These are phyloP conservation scores for Dryadomyces sulphureus DNA, from an alignment of 2,329 filamentous ascomycete species.

Conservation along the genomic window DNA sequence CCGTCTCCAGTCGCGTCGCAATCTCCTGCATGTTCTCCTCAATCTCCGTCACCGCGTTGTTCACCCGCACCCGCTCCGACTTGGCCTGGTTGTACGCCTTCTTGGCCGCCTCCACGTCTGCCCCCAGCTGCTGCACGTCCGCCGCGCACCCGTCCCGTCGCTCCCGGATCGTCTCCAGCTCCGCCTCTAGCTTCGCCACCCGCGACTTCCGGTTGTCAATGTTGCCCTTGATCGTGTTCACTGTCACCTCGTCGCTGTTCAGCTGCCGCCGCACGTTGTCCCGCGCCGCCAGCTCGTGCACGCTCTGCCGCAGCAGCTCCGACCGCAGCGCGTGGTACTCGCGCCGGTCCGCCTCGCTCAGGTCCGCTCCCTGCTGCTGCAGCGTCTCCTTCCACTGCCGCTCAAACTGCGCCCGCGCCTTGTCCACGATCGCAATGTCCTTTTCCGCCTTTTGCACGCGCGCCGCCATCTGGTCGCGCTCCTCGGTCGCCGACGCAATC, in stretches of 20 bases:
- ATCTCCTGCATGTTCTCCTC: constrained; percentile 84
- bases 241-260: constrained; percentile 82
- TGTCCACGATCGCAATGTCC: constrained; percentile 71
- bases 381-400: constrained; percentile 72
- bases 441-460: constrained; percentile 63
- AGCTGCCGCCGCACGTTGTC: constrained; percentile 78
- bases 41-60: constrained; percentile 71
- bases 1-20: constrained; percentile 66
- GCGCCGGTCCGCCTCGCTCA: constrained; percentile 74
- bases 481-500: constrained; percentile 57
- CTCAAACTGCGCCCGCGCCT: constrained; percentile 79
- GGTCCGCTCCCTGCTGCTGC: constrained; percentile 71
- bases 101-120: constrained; percentile 76
- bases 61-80: constrained; percentile 68
- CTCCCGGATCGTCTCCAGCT: constrained; percentile 54
- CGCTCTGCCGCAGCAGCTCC: constrained; percentile 71
- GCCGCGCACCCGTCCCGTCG: constrained; percentile 49
- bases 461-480: constrained; percentile 56
- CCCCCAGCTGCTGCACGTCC: constrained; percentile 50
- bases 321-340: constrained; percentile 77
- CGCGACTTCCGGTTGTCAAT: constrained; percentile 65
- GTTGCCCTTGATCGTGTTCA: constrained; percentile 77
- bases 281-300: constrained; percentile 66
- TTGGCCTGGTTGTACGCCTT: constrained; percentile 77
- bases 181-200: constrained; percentile 57